Conservation (phyloP, 768 basidiomycete genomes). For the Rhizopogon roseolus region DNA sequence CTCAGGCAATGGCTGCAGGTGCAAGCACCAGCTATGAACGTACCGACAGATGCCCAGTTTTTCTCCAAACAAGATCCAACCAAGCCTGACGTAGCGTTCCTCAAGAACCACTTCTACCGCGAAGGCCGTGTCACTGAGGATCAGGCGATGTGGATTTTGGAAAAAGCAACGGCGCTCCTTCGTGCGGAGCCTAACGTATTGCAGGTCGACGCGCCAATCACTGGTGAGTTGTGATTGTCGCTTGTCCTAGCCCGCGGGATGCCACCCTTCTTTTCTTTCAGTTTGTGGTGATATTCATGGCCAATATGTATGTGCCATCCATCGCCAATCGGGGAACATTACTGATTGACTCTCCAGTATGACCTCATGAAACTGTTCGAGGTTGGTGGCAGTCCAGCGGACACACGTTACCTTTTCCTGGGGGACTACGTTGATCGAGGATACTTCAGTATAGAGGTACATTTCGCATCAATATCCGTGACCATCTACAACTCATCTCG, state of each 20-base stretch:
- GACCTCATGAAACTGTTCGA: conserved; percentile 95
- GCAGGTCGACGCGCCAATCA: conserved; percentile 95
- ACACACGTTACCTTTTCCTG: conserved; percentile 88
- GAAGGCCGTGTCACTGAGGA: conserved; percentile 93
- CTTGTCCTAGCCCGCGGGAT: neutral
- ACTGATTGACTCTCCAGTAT: conserved; percentile 45
- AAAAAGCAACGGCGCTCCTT: conserved; percentile 81
- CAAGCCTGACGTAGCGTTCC: conserved; percentile 92
- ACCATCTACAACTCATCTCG: conserved; percentile 4
- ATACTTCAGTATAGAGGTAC: conserved; percentile 89
- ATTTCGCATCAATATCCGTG: conserved; percentile 7
- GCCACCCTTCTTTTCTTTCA: conserved; percentile 25
- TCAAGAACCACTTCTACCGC: conserved; percentile 99
- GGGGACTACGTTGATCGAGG: conserved; percentile 94
- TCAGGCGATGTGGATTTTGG: conserved; percentile 91
- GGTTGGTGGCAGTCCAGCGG: conserved; percentile 91
- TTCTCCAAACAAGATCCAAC: conserved; percentile 77
- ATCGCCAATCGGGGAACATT: conserved; percentile 3
- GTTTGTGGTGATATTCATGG: conserved; percentile 99
- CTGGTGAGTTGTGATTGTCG: conserved; percentile 46
- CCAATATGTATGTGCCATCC: conserved; percentile 76
- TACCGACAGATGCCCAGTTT: conserved; percentile 93
- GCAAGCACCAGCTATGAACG: conserved; percentile 93
- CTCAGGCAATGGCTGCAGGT: conserved; percentile 47
- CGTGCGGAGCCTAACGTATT: conserved; percentile 85